These are phyloP conservation scores for Botrytis fabae DNA, from an alignment of 2,329 filamentous ascomycete species.

Conservation along the genomic window DNA sequence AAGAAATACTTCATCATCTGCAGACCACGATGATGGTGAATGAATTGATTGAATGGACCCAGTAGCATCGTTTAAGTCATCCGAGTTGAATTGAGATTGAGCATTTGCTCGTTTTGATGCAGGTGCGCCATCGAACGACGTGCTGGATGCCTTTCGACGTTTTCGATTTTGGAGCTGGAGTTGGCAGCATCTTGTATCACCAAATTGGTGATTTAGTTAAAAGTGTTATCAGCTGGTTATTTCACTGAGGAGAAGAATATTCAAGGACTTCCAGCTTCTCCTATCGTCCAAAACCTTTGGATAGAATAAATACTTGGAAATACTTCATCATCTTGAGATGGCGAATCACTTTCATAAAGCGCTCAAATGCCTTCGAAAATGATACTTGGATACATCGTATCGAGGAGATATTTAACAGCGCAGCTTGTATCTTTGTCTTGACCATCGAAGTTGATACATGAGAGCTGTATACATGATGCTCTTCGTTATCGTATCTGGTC, in stretches of 20 bases:
- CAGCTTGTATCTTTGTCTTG: background rate
- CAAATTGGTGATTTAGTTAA: background rate
- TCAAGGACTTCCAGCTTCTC: background rate
- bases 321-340: background rate
- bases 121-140: background rate
- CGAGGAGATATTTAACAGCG: background rate
- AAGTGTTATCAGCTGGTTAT: too few species aligned
- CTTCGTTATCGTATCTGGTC: too few species aligned
- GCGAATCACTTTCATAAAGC: background rate
- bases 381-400: background rate
- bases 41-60: background rate
- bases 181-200: background rate
- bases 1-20: background rate
- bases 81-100: background rate
- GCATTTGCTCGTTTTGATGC: background rate
- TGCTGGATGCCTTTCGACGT: background rate
- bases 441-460: background rate
- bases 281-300: background rate
- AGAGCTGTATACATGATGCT: too few species aligned
- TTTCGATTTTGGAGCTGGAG: background rate
- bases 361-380: background rate
- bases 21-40: background rate
- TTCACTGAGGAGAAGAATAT: background rate
- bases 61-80: background rate
- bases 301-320: background rate